Base-by-base conservation (phyloP, 2,329 filamentous ascomycete genomes). In the Xylariomycetidae sp. region DNA sequence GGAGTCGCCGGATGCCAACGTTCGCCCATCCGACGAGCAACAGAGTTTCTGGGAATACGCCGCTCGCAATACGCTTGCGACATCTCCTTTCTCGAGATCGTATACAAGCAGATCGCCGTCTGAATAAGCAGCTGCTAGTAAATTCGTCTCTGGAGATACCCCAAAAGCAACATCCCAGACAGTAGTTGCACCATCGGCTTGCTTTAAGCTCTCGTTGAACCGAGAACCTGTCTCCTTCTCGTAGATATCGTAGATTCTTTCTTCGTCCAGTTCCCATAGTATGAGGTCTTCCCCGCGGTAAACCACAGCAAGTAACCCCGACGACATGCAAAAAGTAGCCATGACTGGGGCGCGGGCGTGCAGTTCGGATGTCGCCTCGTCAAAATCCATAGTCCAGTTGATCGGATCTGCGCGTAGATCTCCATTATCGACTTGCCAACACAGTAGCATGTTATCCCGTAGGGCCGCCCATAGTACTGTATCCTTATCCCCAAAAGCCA, bases 11-110 rank as follows among this genome's bases (percentile, higher is more conserved):
- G 40, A 45, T 3, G 46, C 53, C 7, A 59, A 41, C 5, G 48
- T 59, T 4, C 47, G 46, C 9, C 56, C 54, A 15, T 58, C 51
- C 1, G 41, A 41, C 7, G 55, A 57, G 9, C 45, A 46, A n/a
- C n/a, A n/a, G n/a, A n/a, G 42, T n/a, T n/a, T 37, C 45, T 45
- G 41, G 42, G n/a, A n/a, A n/a, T n/a, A n/a, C n/a, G n/a, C n/a
- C n/a, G n/a, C n/a, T n/a, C n/a, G n/a, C n/a, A n/a, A n/a, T n/a
- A n/a, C n/a, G n/a, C n/a, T n/a, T n/a, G n/a, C n/a, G n/a, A n/a
- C n/a, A n/a, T 37, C 32, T 3, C 50, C 45, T 1, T 22, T 41
- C 4, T 30, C 27, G 2, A 44, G 38, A 16, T 58, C 48, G 27
- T 44, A 57, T 0, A 57, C 27, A 0, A 55, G 31, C 1, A 56